Conservation (phyloP, 2,329 filamentous ascomycete genomes). For the Drechslerella coelobrocha region DNA sequence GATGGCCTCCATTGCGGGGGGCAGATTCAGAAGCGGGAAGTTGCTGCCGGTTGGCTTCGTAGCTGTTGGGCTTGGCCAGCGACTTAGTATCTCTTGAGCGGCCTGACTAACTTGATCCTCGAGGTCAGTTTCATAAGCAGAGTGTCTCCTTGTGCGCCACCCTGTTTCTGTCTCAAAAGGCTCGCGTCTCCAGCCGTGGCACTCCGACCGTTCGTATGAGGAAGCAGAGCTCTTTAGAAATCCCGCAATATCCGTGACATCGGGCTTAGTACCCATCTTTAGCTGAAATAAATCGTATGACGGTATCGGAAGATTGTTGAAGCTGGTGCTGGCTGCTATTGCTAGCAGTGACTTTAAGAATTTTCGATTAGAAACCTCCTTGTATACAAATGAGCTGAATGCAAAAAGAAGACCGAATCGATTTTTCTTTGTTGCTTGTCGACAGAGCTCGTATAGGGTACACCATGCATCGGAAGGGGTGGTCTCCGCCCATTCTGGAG, state of each 20-base stretch:
- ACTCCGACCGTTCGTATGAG: neutral
- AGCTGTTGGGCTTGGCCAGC: neutral
- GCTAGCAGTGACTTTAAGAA: slow-evolving; percentile 14
- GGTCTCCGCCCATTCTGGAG: neutral
- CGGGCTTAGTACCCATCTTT: neutral
- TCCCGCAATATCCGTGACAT: neutral
- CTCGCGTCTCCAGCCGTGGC: neutral
- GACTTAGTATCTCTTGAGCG: neutral
- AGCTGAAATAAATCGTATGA: neutral
- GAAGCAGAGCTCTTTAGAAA: neutral
- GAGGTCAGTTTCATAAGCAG: neutral
- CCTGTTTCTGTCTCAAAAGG: neutral
- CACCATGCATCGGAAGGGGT: slow-evolving; percentile 11
- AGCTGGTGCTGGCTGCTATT: slow-evolving; percentile 5
- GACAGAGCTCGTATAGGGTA: slow-evolving; percentile 22
- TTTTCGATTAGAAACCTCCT: neutral
- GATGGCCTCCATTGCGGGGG: neutral
- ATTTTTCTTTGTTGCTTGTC: neutral
- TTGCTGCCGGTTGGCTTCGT: neutral
- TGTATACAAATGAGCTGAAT: slow-evolving; percentile 13
- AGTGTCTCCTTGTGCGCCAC: neutral
- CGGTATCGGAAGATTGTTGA: neutral
- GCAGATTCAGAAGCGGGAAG: neutral
- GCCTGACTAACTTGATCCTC: neutral
- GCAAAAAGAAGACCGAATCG: slow-evolving; percentile 15